A percentile compares a stretch with the other conserved stretches of the same genome.
Conservation (phyloP, 2,329 filamentous ascomycete genomes). For the Lojkania enalia region DNA sequence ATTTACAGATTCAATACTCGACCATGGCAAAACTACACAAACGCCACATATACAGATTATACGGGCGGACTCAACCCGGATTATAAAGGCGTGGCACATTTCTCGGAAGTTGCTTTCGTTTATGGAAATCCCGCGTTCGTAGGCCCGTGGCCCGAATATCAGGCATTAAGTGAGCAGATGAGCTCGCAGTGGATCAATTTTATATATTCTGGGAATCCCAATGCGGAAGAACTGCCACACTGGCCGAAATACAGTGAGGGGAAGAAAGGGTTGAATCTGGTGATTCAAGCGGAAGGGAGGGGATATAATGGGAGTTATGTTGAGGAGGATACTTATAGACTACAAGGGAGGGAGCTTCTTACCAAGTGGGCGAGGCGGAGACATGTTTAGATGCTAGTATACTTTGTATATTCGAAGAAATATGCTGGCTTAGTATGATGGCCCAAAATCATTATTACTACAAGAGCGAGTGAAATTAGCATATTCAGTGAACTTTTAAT, state of each 20-base stretch:
- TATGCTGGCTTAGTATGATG: background rate
- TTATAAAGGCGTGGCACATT: conserved; percentile 57
- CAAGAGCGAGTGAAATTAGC: too few species aligned
- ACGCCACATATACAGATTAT: conserved; percentile 43
- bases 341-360: conserved; percentile 47
- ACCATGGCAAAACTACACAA: conserved; percentile 32
- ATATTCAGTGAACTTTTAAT: too few species aligned
- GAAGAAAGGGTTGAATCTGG: conserved; percentile 46
- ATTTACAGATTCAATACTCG: conserved; percentile 64
- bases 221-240: conserved; percentile 34
- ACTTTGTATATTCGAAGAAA: too few species aligned
- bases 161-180: conserved; percentile 49
- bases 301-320: conserved; percentile 48
- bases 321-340: conserved; percentile 49
- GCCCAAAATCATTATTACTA: too few species aligned
- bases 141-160: conserved; percentile 46
- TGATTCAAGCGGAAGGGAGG: conserved; percentile 49
- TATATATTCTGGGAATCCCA: conserved; percentile 45
- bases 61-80: conserved; percentile 49
- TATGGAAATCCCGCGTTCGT: conserved; percentile 49
- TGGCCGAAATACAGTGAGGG: conserved; percentile 50
- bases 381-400: conserved; percentile 42
- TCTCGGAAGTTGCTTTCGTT: conserved; percentile 54
- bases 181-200: conserved; percentile 52
- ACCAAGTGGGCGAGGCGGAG: conserved; percentile 42